A percentile compares a stretch with the other conserved stretches of the same genome.
Evolutionary conservation across 768 basidiomycete genomes (phyloP).

Genomic region (Cyclocybe cylindracea): DNA sequence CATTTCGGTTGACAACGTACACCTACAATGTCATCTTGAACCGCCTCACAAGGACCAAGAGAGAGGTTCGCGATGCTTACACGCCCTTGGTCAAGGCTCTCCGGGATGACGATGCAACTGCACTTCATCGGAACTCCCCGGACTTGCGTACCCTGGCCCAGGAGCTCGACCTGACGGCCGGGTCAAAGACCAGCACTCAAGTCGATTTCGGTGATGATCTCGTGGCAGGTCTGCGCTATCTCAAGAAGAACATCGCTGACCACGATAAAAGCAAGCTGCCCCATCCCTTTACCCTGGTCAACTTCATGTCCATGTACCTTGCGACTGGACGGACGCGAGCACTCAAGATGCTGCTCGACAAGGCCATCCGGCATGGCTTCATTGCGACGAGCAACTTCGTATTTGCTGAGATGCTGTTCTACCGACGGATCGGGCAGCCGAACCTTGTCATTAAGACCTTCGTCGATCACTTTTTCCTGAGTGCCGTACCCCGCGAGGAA

Average conservation of each 20-base stretch:
- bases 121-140: not conserved
- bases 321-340: conserved; percentile 33
- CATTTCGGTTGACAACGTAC: conserved; percentile 30
- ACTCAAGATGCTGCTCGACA: conserved; percentile 32
- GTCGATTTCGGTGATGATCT: conserved; percentile 16
- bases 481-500: conserved; percentile 50
- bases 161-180: not conserved
- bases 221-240: conserved; percentile 19
- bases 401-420: conserved; percentile 46
- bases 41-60: conserved; percentile 17
- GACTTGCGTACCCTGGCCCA: not conserved
- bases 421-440: conserved; percentile 25
- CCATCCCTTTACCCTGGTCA: conserved; percentile 27
- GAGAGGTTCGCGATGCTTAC: conserved; percentile 3
- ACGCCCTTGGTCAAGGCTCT: conserved; percentile 20
- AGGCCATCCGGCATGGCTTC: conserved; percentile 23
- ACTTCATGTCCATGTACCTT: conserved; percentile 37
- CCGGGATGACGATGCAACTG: conserved; percentile 3
- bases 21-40: conserved; percentile 38
- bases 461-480: conserved; percentile 47
- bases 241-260: conserved; percentile 18
- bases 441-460: conserved; percentile 45
- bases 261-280: conserved; percentile 14
- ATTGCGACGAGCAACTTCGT: conserved; percentile 27
- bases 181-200: conserved; percentile 7